A percentile compares a stretch with the other conserved stretches of the same genome.
Conservation (phyloP, 306 rosid genomes). For the Corylus avellana region DNA sequence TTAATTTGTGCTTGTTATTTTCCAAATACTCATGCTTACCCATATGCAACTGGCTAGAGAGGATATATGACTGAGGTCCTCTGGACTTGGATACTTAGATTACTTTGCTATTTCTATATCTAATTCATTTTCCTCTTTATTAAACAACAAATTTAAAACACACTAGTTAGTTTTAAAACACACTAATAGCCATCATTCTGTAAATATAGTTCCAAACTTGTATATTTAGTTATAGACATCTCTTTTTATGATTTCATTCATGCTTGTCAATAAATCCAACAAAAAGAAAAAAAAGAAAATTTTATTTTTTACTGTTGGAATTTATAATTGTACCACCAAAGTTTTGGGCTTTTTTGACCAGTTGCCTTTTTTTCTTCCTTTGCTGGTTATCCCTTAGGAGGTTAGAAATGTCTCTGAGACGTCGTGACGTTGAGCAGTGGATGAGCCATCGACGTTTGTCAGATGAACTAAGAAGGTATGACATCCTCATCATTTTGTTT, state of each 20-base stretch:
- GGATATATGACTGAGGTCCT: not conserved
- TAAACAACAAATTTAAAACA: no score
- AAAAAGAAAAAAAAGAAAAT: not conserved
- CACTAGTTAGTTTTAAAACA: no score
- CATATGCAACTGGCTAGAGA: not conserved
- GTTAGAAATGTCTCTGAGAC: slow-evolving; percentile 75
- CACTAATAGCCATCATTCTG: not conserved
- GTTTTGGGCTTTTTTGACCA: not conserved
- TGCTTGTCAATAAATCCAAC: not conserved
- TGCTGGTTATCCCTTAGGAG: slow-evolving; percentile 44
- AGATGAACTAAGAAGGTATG: slow-evolving; percentile 53
- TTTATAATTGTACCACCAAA: not conserved
- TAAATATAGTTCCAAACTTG: not conserved
- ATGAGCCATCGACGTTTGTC: slow-evolving; percentile 88
- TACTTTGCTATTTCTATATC: not conserved
- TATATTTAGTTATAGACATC: not conserved
- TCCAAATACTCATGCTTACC: not conserved
- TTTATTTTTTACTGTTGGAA: not conserved
- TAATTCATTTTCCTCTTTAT: not conserved
- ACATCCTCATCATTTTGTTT: slow-evolving; percentile 9
- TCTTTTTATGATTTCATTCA: not conserved
- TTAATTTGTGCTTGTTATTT: no score
- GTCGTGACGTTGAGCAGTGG: slow-evolving; percentile 91
- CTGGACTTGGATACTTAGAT: not conserved
- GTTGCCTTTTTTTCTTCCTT: slow-evolving; percentile 18